These are phyloP conservation scores for Fonsecaea pugnacius DNA, from an alignment of 2,329 filamentous ascomycete species.

Conservation along the genomic window DNA sequence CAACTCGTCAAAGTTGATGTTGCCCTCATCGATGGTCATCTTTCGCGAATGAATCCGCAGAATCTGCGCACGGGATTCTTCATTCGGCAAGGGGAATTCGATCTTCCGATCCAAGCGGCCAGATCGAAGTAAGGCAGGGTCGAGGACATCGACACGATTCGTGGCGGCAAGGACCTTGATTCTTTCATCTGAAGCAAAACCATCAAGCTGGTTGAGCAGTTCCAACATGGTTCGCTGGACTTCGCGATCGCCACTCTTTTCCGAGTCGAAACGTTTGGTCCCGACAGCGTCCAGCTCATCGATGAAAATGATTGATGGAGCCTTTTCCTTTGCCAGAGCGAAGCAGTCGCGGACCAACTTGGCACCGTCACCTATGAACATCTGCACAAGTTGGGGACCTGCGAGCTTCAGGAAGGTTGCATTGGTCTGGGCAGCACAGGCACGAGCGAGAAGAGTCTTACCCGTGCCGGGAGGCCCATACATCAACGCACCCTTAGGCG, in stretches of 20 bases:
- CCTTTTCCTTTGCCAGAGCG: slow-evolving; percentile 96
- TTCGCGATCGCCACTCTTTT: slow-evolving; percentile 96
- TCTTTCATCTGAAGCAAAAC: slow-evolving; percentile 93
- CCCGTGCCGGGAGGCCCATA: slow-evolving; percentile 69
- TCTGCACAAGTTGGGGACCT: slow-evolving; percentile 95
- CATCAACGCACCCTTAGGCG: slow-evolving; percentile 99
- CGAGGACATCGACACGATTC: slow-evolving; percentile 91
- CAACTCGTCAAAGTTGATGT: slow-evolving; percentile 93
- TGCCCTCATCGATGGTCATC: slow-evolving; percentile 86
- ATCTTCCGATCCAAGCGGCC: slow-evolving; percentile 96
- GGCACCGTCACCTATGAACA: slow-evolving; percentile 99
- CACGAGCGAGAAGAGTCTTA: slow-evolving; percentile 73
- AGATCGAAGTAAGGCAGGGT: slow-evolving; percentile 86
- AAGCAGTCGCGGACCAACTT: slow-evolving; percentile 98
- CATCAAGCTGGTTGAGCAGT: slow-evolving; percentile 95
- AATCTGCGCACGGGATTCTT: slow-evolving; percentile 96
- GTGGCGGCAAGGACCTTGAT: slow-evolving; percentile 96
- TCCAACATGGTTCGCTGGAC: slow-evolving; percentile 99
- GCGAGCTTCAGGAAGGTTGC: slow-evolving; percentile 98
- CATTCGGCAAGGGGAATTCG: slow-evolving; percentile 96
- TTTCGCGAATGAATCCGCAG: slow-evolving; percentile 96
- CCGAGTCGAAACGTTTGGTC: slow-evolving; percentile 97
- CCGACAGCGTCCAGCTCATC: slow-evolving; percentile 98
- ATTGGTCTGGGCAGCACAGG: slow-evolving; percentile 96
- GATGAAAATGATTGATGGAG: slow-evolving; percentile 98